These are phyloP conservation scores for Diplodia corticola DNA, from an alignment of 2,329 filamentous ascomycete genomes.

Conservation along the genomic window DNA sequence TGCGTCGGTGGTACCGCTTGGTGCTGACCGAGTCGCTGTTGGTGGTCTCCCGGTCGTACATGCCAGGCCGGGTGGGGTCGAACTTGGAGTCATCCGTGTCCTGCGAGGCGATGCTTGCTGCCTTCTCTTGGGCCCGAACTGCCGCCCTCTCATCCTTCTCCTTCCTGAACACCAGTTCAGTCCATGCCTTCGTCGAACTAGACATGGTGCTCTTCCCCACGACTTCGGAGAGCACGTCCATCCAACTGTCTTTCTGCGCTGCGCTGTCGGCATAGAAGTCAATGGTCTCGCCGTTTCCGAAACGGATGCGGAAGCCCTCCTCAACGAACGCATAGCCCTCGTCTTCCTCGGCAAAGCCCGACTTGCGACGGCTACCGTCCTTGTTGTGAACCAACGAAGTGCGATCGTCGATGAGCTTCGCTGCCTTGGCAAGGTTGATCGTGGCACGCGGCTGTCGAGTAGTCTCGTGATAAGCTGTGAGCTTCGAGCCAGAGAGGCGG, in stretches of 20 bases:
- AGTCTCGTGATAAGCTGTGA: conserved; percentile 94
- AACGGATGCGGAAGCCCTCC: conserved; percentile 97
- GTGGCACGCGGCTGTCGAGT: conserved; percentile 94
- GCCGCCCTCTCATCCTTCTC: conserved; percentile 37
- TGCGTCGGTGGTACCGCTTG: conserved; percentile 32
- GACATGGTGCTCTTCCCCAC: conserved; percentile 57
- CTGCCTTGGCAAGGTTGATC: conserved; percentile 92
- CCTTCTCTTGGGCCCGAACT: conserved; percentile 28
- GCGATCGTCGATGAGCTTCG: conserved; percentile 90
- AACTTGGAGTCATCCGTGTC: conserved; percentile 34
- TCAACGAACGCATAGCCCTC: conserved; percentile 99
- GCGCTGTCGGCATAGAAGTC: conserved; percentile 95
- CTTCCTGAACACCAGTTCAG: conserved; percentile 58
- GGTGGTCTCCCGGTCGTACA: conserved; percentile 29
- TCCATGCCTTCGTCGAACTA: conserved; percentile 58
- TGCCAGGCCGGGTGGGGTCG: conserved; percentile 24
- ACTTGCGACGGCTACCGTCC: conserved; percentile 79
- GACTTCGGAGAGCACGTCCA: conserved; percentile 77
- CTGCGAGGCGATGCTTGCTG: conserved; percentile 29
- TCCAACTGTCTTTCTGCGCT: conserved; percentile 89
- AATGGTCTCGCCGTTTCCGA: conserved; percentile 97
- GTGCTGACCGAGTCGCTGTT: background rate
- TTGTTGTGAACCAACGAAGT: conserved; percentile 77
- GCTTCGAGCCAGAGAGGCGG: conserved; percentile 83
- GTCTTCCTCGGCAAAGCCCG: conserved; percentile 95